Base-by-base conservation (phyloP, 345 rosid genomes). In the Populus alba region DNA sequence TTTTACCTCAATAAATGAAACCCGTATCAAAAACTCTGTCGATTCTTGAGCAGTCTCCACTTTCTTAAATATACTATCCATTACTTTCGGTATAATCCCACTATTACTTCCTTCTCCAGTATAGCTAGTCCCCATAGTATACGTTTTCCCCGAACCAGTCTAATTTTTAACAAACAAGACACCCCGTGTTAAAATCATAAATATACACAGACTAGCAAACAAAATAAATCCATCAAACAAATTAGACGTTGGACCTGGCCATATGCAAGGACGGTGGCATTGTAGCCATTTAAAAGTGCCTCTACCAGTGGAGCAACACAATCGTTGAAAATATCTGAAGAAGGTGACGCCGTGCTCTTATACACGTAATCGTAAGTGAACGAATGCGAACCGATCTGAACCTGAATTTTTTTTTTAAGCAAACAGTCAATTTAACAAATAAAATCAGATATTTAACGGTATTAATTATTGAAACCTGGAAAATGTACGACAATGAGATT, bases 141-240 rank as follows among this genome's bases (percentile, higher is more conserved):
- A 96, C 0, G 99, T 94, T 76, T 96, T 96, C 25, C 97, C 99
- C 1, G 98, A 96, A 70, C 98, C 97, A 25, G 98, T 96, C 98
- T 96, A 63, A 74, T 74, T 10, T 69, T 72, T 27, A 23, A 75
- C 68, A 78, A 10, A 12, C 63, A 69, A 73, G 57, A 17, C 6
- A 47, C 53, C 53, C 53, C 53, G 4, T 47, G 53, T 47, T 47
- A 47, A 15, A 15, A 47, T 47, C 53, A 47, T 47, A 51, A 17
- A 51, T 16, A 18, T 17, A 27, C 41, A 4, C 18, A 15, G 22
- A 1, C 53, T 55, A 74, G 13, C 70, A 3, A 45, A 43, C 11
- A 66, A 41, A 49, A 57, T 8, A 47, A 70, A 31, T 25, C 9
- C 3, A 47, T n/a, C 10, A 7, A 76, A 8, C 20, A 47, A 35